These are phyloP conservation scores for Trifolium pratense DNA, from an alignment of 306 rosid species.

Conservation along the genomic window DNA sequence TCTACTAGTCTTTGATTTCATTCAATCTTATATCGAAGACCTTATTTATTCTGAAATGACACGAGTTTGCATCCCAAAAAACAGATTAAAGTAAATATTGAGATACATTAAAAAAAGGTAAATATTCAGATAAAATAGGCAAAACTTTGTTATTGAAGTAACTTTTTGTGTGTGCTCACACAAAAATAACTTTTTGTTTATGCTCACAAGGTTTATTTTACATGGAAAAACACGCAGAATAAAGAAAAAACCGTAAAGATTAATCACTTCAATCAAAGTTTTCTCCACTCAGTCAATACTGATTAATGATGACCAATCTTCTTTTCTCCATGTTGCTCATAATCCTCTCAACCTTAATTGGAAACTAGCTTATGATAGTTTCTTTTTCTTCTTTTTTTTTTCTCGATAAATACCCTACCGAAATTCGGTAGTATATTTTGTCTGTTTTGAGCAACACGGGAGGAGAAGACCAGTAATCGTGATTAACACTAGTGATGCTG, in stretches of 20 bases:
- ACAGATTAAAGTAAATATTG: neutral
- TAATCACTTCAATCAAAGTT: constrained; percentile 16
- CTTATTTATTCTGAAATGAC: neutral
- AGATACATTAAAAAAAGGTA: neutral
- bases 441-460: too few relatives aligned
- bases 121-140: neutral
- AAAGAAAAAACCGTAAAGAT: constrained; percentile 19
- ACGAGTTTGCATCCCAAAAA: neutral
- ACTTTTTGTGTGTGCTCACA: too few relatives aligned
- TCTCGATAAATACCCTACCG: too few relatives aligned
- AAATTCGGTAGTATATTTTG: too few relatives aligned
- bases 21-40: neutral
- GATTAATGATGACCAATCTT: too few relatives aligned
- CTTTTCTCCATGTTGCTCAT: too few relatives aligned
- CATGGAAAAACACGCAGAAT: neutral
- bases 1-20: neutral
- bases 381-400: too few relatives aligned
- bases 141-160: neutral
- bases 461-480: neutral
- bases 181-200: neutral
- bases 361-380: too few relatives aligned
- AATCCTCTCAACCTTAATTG: too few relatives aligned
- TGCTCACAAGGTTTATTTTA: constrained; percentile 6
- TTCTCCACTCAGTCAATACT: neutral
- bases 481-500: constrained; percentile 53